Evolutionary conservation across 2,329 filamentous ascomycete genomes (phyloP), one percentile per base, ranked within the genome.

Genomic region (Pseudocercospora ulei): DNA sequence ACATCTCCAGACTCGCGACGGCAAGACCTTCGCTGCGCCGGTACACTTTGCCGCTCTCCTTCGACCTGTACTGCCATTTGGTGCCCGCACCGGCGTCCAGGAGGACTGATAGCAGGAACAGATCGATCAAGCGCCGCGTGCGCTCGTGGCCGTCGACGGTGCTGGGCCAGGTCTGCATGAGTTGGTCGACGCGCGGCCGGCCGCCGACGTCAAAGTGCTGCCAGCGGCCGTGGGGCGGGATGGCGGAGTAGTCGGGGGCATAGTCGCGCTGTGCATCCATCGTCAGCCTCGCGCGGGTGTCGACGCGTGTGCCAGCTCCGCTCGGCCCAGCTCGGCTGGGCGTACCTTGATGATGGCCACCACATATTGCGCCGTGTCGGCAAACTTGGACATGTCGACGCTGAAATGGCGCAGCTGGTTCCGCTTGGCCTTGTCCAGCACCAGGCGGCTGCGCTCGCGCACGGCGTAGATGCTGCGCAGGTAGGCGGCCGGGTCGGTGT

Each of bases 271-370:
- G 56, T 44, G 44, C 8, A 3, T 13, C 14, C 5, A 12, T 5
- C 7, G 23, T 33, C 17, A 22, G 17, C 29, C 9, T 2, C 6
- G 29, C 16, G 7, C 4, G n/a, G 13, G 8, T 6, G 17, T n/a
- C 9, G 7, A 13, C 3, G 11, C 16, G 5, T 18, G 3, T 11
- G 8, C 8, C 3, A 24, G 22, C 5, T 9, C 22, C 8, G 11
- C 5, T 3, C 11, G 3, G 5, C 22, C n/a, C n/a, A n/a, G n/a
- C n/a, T n/a, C 11, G 13, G 28, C 7, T 5, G 18, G 20, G 25
- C 38, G 20, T 66, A 87, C 86, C 80, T 92, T 94, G 68, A 95
- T 93, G 48, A 95, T 88, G 25, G 82, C 79, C n/a, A 88, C 79
- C 6, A 94, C 82, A 59, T 93, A 94, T 28, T 73, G 73, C 8